A percentile compares a stretch with the other conserved stretches of the same genome.
Evolutionary conservation across 352 stramenopile genomes (phyloP).

Genomic region (Pythium apleroticum): DNA sequence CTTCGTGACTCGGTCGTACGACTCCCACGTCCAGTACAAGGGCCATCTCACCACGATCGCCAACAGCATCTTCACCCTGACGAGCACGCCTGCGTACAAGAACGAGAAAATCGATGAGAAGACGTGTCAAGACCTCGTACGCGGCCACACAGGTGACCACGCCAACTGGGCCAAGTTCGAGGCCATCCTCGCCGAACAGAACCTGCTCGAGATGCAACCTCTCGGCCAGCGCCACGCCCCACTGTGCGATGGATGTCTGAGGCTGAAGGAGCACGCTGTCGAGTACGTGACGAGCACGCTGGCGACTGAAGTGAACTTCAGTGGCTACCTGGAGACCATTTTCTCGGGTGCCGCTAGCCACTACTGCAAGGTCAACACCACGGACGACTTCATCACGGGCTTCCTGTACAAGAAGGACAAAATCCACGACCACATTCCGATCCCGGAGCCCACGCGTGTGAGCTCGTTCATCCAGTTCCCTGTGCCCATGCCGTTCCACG

Average conservation of each 20-base stretch:
- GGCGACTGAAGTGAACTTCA: conserved; percentile 60
- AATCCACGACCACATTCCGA: conserved; percentile 88
- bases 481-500: conserved; percentile 87
- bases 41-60: conserved; percentile 88
- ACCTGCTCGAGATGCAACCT: conserved; percentile 77
- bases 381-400: conserved; percentile 82
- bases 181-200: conserved; percentile 71
- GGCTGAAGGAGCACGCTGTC: conserved; percentile 73
- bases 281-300: conserved; percentile 78
- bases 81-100: conserved; percentile 75
- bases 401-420: conserved; percentile 92
- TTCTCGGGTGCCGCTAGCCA: conserved; percentile 79
- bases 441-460: conserved; percentile 80
- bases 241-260: conserved; percentile 78
- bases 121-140: conserved; percentile 80
- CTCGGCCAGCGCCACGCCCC: conserved; percentile 80
- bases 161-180: conserved; percentile 79
- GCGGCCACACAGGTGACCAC: conserved; percentile 69
- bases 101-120: conserved; percentile 33
- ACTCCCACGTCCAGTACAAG: conserved; percentile 82
- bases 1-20: conserved; percentile 80
- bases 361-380: conserved; percentile 84
- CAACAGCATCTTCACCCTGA: conserved; percentile 88
- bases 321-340: conserved; percentile 81
- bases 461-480: conserved; percentile 89